These are phyloP conservation scores for Lyophyllum decastes DNA, from an alignment of 768 basidiomycete species.

Conservation along the genomic window DNA sequence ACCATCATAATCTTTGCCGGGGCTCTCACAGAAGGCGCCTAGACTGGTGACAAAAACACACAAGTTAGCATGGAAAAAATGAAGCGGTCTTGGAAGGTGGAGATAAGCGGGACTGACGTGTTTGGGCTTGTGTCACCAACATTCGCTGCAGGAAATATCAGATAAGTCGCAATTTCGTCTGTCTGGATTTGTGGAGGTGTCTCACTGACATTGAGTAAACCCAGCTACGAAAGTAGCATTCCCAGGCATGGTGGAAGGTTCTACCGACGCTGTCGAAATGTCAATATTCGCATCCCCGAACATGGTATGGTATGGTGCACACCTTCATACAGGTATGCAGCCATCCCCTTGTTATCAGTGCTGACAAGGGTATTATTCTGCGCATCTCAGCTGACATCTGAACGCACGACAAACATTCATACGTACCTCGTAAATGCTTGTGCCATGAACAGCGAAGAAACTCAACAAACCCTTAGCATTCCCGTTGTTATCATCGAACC, in stretches of 20 bases:
- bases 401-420: neutral
- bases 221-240: slow-evolving; percentile 72
- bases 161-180: slow-evolving; percentile 1
- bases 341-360: slow-evolving; percentile 86
- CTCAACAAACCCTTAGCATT: slow-evolving; percentile 66
- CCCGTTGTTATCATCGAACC: slow-evolving; percentile 62
- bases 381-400: slow-evolving; percentile 4
- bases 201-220: slow-evolving; percentile 64
- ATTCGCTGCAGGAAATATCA: slow-evolving; percentile 50
- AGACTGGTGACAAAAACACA: slow-evolving; percentile 32
- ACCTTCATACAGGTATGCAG: slow-evolving; percentile 79
- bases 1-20: slow-evolving; percentile 68
- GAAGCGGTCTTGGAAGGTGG: neutral
- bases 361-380: slow-evolving; percentile 86
- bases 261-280: slow-evolving; percentile 49
- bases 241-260: slow-evolving; percentile 69
- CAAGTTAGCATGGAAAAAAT: neutral
- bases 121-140: slow-evolving; percentile 82
- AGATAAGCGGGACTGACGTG: slow-evolving; percentile 49
- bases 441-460: slow-evolving; percentile 81
- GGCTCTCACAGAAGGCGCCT: slow-evolving; percentile 79
- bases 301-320: slow-evolving; percentile 14
- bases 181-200: neutral
- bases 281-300: slow-evolving; percentile 2
- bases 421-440: slow-evolving; percentile 71